These are phyloP conservation scores for Apiospora kogelbergensis DNA, from an alignment of 2,329 filamentous ascomycete species.

Conservation along the genomic window DNA sequence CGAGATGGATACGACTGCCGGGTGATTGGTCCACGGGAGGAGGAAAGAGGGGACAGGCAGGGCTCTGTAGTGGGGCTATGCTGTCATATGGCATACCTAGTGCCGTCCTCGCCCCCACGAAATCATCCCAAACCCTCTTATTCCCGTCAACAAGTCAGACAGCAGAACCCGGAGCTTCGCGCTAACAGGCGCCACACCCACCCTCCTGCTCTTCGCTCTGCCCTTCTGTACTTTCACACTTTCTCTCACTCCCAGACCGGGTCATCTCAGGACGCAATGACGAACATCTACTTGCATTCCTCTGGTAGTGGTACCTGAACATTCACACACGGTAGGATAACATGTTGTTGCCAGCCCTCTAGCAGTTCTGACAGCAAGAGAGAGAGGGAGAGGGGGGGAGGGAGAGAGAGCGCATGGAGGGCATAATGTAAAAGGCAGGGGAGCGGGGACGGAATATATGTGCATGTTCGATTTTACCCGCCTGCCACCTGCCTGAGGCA, in stretches of 20 bases:
- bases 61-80: background rate
- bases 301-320: background rate
- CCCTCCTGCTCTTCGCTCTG: background rate
- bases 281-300: background rate
- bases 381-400: background rate
- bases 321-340: background rate
- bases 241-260: background rate
- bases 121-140: conserved; percentile 11
- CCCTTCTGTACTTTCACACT: background rate
- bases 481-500: background rate
- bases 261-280: background rate
- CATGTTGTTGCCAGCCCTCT: background rate
- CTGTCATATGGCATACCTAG: conserved; percentile 9
- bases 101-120: background rate
- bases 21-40: background rate
- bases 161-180: conserved; percentile 11
- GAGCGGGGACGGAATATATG: background rate
- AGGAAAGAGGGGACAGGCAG: background rate
- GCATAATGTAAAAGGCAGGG: background rate
- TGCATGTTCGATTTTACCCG: background rate
- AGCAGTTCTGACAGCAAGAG: no score
- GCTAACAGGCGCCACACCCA: conserved; percentile 15
- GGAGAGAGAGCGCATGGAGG: background rate
- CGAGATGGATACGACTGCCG: background rate
- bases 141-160: conserved; percentile 12